Evolutionary conservation across 108 stramenopile genomes (phyloP).

Genomic region (Pseudonitzschia delicatissima): DNA sequence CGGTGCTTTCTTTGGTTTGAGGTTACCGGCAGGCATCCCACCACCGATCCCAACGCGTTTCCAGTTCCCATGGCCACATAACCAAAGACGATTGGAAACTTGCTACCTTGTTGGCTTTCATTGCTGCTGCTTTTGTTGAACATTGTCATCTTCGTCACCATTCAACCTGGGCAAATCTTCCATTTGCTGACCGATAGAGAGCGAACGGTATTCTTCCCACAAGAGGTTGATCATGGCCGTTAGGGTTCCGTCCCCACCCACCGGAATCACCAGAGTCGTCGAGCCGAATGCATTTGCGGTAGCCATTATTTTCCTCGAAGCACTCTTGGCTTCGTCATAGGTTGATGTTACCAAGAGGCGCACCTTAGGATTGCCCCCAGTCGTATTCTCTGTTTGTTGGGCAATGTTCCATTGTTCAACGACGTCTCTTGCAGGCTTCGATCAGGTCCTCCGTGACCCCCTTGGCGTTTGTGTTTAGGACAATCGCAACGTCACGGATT

Average conservation of each 20-base stretch:
- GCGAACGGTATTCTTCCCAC: conserved; percentile 32
- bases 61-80: conserved; percentile 73
- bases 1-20: background rate
- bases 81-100: conserved; percentile 45
- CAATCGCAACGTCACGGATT: conserved; percentile 28
- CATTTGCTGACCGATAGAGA: too few relatives aligned
- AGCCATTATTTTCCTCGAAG: conserved; percentile 9
- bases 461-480: conserved; percentile 63
- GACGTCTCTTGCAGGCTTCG: background rate
- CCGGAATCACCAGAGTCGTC: conserved; percentile 45
- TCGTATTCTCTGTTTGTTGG: conserved; percentile 27
- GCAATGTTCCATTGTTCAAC: background rate
- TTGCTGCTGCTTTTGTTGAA: background rate
- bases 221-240: conserved; percentile 49
- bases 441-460: conserved; percentile 39
- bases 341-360: conserved; percentile 51
- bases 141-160: conserved; percentile 7
- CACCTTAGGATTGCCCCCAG: conserved; percentile 1
- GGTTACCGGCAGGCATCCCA: conserved; percentile 38
- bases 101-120: conserved; percentile 27
- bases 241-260: conserved; percentile 75
- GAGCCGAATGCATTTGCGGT: background rate
- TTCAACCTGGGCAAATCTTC: too few relatives aligned
- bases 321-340: conserved; percentile 41
- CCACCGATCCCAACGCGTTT: conserved; percentile 63